Base-by-base conservation (phyloP, 1,139 yeast species). In the Pichia sp. region DNA sequence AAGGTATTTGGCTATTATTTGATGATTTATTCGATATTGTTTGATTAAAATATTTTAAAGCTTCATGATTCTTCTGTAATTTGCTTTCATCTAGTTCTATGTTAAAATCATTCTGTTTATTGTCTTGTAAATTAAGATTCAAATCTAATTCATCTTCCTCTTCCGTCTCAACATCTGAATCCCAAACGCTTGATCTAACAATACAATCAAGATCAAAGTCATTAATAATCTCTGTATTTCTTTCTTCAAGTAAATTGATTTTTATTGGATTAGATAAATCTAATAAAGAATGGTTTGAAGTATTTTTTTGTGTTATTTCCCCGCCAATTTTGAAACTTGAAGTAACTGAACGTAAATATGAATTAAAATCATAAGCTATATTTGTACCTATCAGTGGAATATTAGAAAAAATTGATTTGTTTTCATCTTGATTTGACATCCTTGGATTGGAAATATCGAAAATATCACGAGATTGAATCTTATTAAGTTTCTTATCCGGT, bases 271-370 rank as follows among this genome's bases (percentile, higher is more conserved):
- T 47, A 2, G 41, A 25, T 4, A 50, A 39, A 40, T 52, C 53
- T 8, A 53, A 38, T 6, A 41, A 30, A 6, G 20, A 33, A 3
- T 12, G 29, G 4, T 11, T 31, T 8, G 4, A 12, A 28, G 30
- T 4, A 6, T 20, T 29, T 16, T 28, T 12, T 34, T 6, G 28
- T 8, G 25, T 11, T 16, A 30, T 25, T 34, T 30, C 37, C 24
- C 43, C 16, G 20, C 25, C 38, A 31, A 40, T 31, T 36, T 46
- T 48, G 26, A 51, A 44, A 33, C 44, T 50, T 29, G 55, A 47
- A 20, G 53, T 50, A 9, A 53, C 47, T n/a, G 54, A 43, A 25
- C 48, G 47, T 34, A 56, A 44, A 43, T 56, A 56, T 12, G 54
- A 45, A 41, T 51, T 55, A 40, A 58, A 57, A 43, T 57, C 57